Evolutionary conservation across 1,284 basidiomycete species (phyloP).

Genomic region (Pisolithus thermaeus): DNA sequence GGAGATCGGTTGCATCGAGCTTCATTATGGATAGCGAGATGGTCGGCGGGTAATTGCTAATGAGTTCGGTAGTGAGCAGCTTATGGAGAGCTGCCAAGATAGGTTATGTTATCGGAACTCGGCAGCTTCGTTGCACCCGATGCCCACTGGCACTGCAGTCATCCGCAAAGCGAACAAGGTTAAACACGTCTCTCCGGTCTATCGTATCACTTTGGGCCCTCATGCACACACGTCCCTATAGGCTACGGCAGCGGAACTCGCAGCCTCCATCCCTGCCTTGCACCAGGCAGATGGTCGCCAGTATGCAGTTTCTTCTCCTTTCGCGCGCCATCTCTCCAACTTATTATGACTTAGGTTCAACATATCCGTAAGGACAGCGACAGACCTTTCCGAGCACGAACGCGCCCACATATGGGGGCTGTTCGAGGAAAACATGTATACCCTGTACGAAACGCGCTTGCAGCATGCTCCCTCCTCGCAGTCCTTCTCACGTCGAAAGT

Average conservation of each 20-base stretch:
- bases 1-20: slow-evolving; percentile 90
- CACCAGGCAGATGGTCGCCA: slow-evolving; percentile 7
- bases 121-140: not conserved
- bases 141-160: slow-evolving; percentile 9
- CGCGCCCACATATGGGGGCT: slow-evolving; percentile 47
- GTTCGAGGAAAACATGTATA: slow-evolving; percentile 56
- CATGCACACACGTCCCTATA: slow-evolving; percentile 4
- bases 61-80: no score
- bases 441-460: slow-evolving; percentile 14
- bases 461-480: not conserved
- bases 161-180: slow-evolving; percentile 25
- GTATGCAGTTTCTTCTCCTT: slow-evolving; percentile 9
- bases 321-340: not conserved
- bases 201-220: not conserved
- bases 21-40: slow-evolving; percentile 54
- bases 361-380: slow-evolving; percentile 31
- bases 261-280: slow-evolving; percentile 10
- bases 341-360: slow-evolving; percentile 26
- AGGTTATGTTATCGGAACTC: no score
- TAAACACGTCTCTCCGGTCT: not conserved
- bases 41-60: no score
- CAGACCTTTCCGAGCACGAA: slow-evolving; percentile 34
- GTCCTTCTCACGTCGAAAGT: not conserved
- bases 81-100: no score
- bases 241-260: slow-evolving; percentile 20